Percentiles rank a stretch among this genome's conserved stretches.
These are phyloP conservation scores for Elaeagnus macrophylla DNA, from an alignment of 306 rosid species.

Conservation along the genomic window DNA sequence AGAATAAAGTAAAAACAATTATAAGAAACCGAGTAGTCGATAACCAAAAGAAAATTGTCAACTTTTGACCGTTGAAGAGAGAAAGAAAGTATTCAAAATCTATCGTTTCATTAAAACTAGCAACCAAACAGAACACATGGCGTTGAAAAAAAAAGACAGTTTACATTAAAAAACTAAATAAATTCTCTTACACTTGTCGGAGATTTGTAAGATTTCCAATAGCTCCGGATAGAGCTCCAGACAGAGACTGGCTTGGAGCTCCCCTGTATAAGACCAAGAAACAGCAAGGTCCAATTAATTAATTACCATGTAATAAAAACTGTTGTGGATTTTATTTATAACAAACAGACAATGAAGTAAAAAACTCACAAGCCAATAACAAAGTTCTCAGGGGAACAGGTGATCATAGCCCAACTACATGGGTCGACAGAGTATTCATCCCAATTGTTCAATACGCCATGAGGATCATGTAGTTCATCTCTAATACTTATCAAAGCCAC, in stretches of 20 bases:
- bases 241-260: constrained; percentile 89
- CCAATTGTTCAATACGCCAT: constrained; percentile 74
- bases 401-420: constrained; percentile 92
- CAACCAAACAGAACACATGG: neutral
- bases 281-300: neutral
- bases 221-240: constrained; percentile 66
- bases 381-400: constrained; percentile 64
- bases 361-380: constrained; percentile 73
- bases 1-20: neutral
- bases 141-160: neutral
- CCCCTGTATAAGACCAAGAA: constrained; percentile 43
- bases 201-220: constrained; percentile 78
- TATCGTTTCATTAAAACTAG: neutral
- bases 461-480: constrained; percentile 52
- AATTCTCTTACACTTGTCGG: constrained; percentile 66
- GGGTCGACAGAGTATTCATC: constrained; percentile 91
- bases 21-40: neutral
- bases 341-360: neutral
- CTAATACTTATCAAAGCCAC: constrained; percentile 65
- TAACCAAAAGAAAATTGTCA: neutral
- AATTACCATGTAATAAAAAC: neutral
- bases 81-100: constrained; percentile 2
- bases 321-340: neutral
- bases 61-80: neutral
- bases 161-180: neutral